phyloP scores from a whole-genome alignment of 1,284 basidiomycete genomes.

The Ceratobasidium theobromae region DNA sequence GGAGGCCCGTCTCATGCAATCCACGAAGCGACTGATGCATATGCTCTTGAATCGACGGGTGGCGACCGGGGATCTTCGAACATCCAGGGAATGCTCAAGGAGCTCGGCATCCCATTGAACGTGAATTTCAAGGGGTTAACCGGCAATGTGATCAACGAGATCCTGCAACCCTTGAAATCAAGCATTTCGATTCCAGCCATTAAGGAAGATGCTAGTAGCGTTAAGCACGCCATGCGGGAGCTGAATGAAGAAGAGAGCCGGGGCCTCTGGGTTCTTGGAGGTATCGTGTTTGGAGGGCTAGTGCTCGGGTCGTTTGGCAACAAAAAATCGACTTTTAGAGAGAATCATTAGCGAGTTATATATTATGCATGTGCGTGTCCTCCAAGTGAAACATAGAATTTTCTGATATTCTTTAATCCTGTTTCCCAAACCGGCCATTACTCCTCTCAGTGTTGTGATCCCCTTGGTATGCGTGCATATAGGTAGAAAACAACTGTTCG shows the following conservation, averaged over 20 bases:
- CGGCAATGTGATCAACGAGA: background rate
- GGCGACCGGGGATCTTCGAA: constrained; percentile 10
- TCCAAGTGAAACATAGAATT: background rate
- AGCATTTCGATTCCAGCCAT: background rate
- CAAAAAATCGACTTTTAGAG: constrained; percentile 12
- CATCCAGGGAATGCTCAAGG: constrained; percentile 1
- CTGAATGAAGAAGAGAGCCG: constrained; percentile 55
- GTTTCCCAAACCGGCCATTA: no score
- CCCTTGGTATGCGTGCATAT: no score
- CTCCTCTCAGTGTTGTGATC: no score
- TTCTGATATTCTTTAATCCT: background rate
- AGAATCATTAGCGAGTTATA: background rate
- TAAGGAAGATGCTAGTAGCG: constrained; percentile 1
- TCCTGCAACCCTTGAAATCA: background rate
- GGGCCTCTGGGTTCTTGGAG: constrained; percentile 57
- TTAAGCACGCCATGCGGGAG: constrained; percentile 46
- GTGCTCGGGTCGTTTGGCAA: constrained; percentile 37
- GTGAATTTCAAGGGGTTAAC: background rate
- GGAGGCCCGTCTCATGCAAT: constrained; percentile 68
- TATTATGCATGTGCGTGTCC: background rate
- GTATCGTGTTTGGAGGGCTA: constrained; percentile 57
- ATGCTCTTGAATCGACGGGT: constrained; percentile 34
- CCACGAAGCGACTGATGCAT: constrained; percentile 44
- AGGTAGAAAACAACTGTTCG: no score
- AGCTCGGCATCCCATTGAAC: constrained; percentile 13